Conservation (phyloP, 2,329 filamentous ascomycete species). For the Fusarium nelsonii region DNA sequence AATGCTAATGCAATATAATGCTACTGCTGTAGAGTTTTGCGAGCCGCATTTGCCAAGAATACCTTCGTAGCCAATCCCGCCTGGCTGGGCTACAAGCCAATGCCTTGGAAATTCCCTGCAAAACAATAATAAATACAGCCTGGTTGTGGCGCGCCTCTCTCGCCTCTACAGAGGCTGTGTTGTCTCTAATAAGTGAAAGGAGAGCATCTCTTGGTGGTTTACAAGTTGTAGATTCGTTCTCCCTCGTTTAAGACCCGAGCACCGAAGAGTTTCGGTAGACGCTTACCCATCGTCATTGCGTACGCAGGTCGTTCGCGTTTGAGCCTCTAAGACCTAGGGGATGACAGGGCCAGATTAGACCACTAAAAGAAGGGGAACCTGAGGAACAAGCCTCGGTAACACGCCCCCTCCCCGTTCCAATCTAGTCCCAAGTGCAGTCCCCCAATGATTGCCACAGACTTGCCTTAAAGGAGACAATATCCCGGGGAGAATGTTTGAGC, state of each 20-base stretch:
- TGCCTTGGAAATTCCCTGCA: slow-evolving; percentile 25
- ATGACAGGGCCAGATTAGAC: slow-evolving; percentile 28
- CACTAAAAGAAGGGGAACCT: neutral
- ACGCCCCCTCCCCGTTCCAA: slow-evolving; percentile 3
- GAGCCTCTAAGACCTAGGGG: slow-evolving; percentile 36
- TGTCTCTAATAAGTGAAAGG: neutral
- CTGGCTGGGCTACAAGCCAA: slow-evolving; percentile 20
- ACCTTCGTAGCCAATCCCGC: slow-evolving; percentile 34
- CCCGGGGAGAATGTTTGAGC: slow-evolving; percentile 19
- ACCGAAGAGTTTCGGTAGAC: slow-evolving; percentile 41
- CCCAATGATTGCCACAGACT: slow-evolving; percentile 16
- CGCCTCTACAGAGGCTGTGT: slow-evolving; percentile 16
- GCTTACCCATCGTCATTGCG: slow-evolving; percentile 4
- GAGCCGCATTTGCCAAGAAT: slow-evolving; percentile 39
- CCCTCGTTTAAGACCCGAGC: slow-evolving; percentile 23
- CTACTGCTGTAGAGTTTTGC: slow-evolving; percentile 29
- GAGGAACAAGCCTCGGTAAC: slow-evolving; percentile 30
- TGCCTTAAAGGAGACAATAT: slow-evolving; percentile 37
- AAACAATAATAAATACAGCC: neutral
- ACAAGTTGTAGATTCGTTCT: neutral
- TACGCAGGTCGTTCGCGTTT: neutral
- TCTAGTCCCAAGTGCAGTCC: neutral
- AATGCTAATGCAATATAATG: slow-evolving; percentile 1
- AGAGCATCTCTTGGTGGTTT: too few species aligned
- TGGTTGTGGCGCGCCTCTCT: slow-evolving; percentile 36